These are phyloP conservation scores for Eimeria brunetti DNA, from an alignment of 169 alveolate genomes.

Conservation along the genomic window DNA sequence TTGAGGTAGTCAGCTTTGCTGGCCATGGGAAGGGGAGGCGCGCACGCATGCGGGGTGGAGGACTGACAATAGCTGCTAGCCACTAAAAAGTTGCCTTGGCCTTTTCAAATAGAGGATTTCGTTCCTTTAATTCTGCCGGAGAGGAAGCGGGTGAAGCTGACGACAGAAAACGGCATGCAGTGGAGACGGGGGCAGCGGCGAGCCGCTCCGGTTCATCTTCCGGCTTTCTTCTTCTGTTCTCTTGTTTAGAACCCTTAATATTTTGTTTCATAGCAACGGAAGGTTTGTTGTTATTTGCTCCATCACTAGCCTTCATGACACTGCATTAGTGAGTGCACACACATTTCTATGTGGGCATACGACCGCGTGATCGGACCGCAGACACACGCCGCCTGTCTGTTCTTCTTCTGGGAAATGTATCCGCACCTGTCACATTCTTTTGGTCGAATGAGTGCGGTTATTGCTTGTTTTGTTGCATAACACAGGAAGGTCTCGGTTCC, in stretches of 20 bases:
- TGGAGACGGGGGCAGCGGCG: neutral
- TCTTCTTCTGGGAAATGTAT: neutral
- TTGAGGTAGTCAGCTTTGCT: slow-evolving; percentile 46
- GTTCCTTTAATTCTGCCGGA: neutral
- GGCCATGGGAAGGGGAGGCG: slow-evolving; percentile 11
- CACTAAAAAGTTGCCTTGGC: neutral
- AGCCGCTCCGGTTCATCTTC: neutral
- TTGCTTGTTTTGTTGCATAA: neutral
- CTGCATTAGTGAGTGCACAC: neutral
- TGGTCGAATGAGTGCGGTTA: neutral
- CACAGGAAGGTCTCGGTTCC: neutral
- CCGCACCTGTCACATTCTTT: neutral
- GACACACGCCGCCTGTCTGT: neutral
- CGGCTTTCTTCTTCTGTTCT: neutral
- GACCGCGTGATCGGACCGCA: neutral
- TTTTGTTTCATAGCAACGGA: neutral
- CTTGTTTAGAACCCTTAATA: neutral
- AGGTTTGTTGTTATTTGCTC: neutral
- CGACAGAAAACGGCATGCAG: neutral
- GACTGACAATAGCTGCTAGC: neutral
- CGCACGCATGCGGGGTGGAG: neutral
- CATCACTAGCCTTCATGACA: neutral
- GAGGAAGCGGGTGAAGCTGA: neutral
- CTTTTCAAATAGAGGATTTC: neutral
- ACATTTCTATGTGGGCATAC: neutral